phyloP scores from a whole-genome alignment of 176 grass and related monocot genomes.

The Chloris gayana region DNA sequence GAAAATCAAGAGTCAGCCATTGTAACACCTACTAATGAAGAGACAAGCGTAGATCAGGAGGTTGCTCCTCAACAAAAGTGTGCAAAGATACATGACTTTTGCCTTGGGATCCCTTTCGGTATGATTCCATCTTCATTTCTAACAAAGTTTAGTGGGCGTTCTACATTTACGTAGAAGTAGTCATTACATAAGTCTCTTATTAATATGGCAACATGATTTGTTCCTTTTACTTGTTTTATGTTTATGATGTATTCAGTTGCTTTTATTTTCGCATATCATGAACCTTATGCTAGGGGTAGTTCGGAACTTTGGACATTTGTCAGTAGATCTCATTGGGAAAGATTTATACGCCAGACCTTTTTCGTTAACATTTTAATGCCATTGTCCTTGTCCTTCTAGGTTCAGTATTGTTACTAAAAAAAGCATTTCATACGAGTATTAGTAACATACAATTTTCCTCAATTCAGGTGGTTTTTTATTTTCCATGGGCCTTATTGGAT shows the following conservation, averaged over 20 bases:
- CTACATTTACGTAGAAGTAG: conserved; percentile 22
- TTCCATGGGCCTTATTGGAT: conserved; percentile 74
- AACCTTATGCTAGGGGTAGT: background rate
- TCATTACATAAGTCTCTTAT: conserved; percentile 4
- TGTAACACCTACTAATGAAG: conserved; percentile 36
- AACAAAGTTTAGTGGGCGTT: background rate
- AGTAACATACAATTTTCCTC: conserved; percentile 7
- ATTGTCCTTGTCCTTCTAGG: conserved; percentile 23
- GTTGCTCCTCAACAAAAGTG: conserved; percentile 50
- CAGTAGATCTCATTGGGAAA: conserved; percentile 9
- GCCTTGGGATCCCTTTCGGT: conserved; percentile 95
- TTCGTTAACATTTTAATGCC: background rate
- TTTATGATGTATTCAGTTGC: conserved; percentile 1
- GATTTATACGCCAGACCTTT: conserved; percentile 3
- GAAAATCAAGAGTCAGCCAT: conserved; percentile 41
- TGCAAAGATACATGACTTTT: conserved; percentile 97
- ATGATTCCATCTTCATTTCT: conserved; percentile 32
- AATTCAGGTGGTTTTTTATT: conserved; percentile 75
- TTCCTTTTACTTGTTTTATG: background rate
- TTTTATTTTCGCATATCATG: background rate
- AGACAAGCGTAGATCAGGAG: conserved; percentile 36
- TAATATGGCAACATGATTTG: too few species aligned
- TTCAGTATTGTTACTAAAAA: background rate
- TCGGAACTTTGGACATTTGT: background rate
- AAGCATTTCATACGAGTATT: background rate